These are phyloP conservation scores for Bipolaris bicolor DNA, from an alignment of 2,329 filamentous ascomycete genomes.

Conservation along the genomic window DNA sequence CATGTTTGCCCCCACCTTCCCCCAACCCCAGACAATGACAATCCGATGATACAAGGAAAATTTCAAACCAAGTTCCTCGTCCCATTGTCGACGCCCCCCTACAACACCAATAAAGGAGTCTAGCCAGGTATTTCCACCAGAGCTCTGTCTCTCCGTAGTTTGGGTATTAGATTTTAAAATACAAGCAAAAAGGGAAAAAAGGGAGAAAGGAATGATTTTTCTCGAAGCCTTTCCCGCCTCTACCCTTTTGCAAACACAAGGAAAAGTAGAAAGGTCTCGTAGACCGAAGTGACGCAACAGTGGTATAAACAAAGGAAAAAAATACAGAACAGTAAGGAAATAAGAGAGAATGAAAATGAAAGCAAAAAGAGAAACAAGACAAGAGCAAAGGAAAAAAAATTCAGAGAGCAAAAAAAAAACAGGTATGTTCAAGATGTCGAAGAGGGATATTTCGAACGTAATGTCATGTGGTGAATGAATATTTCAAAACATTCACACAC, in stretches of 20 bases:
- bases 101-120: no score
- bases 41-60: no score
- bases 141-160: no score
- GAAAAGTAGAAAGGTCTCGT: background rate
- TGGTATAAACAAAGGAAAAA: constrained; percentile 18
- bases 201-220: background rate
- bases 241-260: background rate
- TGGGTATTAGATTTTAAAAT: background rate
- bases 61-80: no score
- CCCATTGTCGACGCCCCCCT: no score
- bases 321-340: background rate
- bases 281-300: background rate
- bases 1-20: no score
- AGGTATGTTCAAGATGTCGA: constrained; percentile 16
- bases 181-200: background rate
- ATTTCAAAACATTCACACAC: background rate
- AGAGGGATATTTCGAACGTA: constrained; percentile 3
- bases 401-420: background rate
- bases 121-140: no score
- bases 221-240: background rate
- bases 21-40: no score
- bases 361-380: constrained; percentile 3
- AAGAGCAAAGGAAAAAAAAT: background rate
- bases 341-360: background rate
- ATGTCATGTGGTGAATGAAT: constrained; percentile 5